Conservation (phyloP, 1,139 yeast genomes). For the Protomyces pachydermus region DNA sequence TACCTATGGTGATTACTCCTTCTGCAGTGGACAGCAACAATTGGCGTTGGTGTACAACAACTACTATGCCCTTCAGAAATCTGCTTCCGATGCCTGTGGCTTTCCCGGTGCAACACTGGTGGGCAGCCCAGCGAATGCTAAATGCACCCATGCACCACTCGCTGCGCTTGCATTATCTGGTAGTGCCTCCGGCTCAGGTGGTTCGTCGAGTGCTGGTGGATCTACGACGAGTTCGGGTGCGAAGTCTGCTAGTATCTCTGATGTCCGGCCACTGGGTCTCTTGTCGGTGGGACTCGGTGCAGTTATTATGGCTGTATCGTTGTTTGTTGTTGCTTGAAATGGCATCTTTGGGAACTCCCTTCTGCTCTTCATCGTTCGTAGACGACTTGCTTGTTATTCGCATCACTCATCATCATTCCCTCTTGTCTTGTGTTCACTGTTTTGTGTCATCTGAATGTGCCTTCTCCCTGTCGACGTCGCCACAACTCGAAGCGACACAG, state of each 20-base stretch:
- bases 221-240: neutral
- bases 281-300: neutral
- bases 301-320: neutral
- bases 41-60: constrained; percentile 53
- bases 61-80: constrained; percentile 42
- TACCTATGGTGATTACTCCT: constrained; percentile 54
- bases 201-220: neutral
- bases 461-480: too few relatives aligned
- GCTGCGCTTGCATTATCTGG: neutral
- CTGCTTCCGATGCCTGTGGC: constrained; percentile 27
- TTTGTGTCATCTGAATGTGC: too few relatives aligned
- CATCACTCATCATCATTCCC: too few relatives aligned
- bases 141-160: constrained; percentile 6
- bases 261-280: neutral
- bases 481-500: too few relatives aligned
- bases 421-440: too few relatives aligned
- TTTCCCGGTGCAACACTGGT: constrained; percentile 25
- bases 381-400: too few relatives aligned
- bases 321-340: neutral
- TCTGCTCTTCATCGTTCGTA: too few relatives aligned
- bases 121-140: constrained; percentile 5
- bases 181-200: neutral
- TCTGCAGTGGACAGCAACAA: constrained; percentile 51
- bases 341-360: too few relatives aligned
- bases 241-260: neutral